phyloP scores from a whole-genome alignment of 352 stramenopile genomes.

The Phytophthora syringae region DNA sequence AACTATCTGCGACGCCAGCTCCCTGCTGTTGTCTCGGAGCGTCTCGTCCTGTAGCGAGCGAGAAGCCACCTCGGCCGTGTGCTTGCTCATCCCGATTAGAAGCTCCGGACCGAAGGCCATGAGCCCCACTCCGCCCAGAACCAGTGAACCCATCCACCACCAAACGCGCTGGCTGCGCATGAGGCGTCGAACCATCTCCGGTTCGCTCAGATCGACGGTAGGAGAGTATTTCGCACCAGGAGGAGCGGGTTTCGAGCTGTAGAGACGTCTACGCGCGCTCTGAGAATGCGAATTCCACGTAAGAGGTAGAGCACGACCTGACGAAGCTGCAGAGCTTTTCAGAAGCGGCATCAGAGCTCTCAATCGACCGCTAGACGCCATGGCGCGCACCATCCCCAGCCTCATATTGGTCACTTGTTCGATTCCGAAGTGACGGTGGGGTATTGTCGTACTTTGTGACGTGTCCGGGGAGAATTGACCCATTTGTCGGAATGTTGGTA shows the following conservation, averaged over 20 bases:
- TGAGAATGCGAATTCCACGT: neutral
- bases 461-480: slow-evolving; percentile 6
- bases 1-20: slow-evolving; percentile 86
- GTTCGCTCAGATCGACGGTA: slow-evolving; percentile 45
- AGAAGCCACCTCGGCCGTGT: slow-evolving; percentile 83
- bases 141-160: slow-evolving; percentile 55
- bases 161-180: slow-evolving; percentile 63
- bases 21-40: slow-evolving; percentile 71
- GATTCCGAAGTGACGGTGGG: slow-evolving; percentile 17
- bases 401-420: slow-evolving; percentile 3
- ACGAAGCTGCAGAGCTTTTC: slow-evolving; percentile 4
- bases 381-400: slow-evolving; percentile 17
- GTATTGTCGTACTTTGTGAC: slow-evolving; percentile 8
- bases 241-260: slow-evolving; percentile 16
- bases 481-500: neutral
- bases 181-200: slow-evolving; percentile 45
- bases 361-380: slow-evolving; percentile 14
- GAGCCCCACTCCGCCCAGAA: slow-evolving; percentile 54
- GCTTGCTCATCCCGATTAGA: slow-evolving; percentile 80
- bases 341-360: neutral
- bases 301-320: slow-evolving; percentile 5
- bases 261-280: slow-evolving; percentile 13
- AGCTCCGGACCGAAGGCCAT: slow-evolving; percentile 81
- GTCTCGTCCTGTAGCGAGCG: slow-evolving; percentile 87
- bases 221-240: neutral